These are phyloP conservation scores for Arthrocladium fulminans DNA, from an alignment of 2,329 filamentous ascomycete genomes.

Conservation along the genomic window DNA sequence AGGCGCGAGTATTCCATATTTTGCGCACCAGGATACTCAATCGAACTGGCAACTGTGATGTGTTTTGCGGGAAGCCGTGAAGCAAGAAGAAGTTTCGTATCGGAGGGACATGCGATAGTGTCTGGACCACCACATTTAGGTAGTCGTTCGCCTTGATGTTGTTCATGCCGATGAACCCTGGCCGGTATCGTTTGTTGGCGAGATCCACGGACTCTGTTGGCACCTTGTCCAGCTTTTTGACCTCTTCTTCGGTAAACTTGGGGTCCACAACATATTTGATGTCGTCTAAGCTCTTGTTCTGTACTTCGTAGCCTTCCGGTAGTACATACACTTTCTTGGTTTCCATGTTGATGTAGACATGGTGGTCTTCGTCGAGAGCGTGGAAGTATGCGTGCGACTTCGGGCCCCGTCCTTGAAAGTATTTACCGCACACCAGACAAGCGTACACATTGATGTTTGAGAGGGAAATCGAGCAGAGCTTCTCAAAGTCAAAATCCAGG, in stretches of 20 bases:
- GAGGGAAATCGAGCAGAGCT: conserved; percentile 88
- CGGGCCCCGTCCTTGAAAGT: conserved; percentile 86
- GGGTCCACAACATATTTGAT: conserved; percentile 98
- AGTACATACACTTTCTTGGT: conserved; percentile 85
- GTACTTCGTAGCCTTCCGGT: conserved; percentile 94
- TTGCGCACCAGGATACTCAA: conserved; percentile 88
- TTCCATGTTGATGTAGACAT: conserved; percentile 97
- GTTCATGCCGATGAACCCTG: conserved; percentile 95
- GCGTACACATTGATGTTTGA: conserved; percentile 99
- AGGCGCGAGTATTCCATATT: conserved; percentile 94
- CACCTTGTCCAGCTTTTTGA: conserved; percentile 65
- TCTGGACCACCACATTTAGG: conserved; percentile 88
- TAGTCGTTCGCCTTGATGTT: conserved; percentile 99
- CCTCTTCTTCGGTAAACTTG: conserved; percentile 69
- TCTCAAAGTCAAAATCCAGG: conserved; percentile 97
- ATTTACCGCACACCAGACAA: conserved; percentile 94
- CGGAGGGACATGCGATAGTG: conserved; percentile 79
- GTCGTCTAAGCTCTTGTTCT: conserved; percentile 87
- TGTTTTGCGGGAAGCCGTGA: conserved; percentile 61
- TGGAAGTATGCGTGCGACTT: conserved; percentile 98
- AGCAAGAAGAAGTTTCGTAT: conserved; percentile 87
- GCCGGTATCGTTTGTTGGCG: conserved; percentile 73
- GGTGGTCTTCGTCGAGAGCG: conserved; percentile 86
- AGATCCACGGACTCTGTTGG: conserved; percentile 61
- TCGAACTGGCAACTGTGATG: conserved; percentile 74